Evolutionary conservation across 2,329 filamentous ascomycete species (phyloP).

Genomic region (Nigrospora sphaerica): DNA sequence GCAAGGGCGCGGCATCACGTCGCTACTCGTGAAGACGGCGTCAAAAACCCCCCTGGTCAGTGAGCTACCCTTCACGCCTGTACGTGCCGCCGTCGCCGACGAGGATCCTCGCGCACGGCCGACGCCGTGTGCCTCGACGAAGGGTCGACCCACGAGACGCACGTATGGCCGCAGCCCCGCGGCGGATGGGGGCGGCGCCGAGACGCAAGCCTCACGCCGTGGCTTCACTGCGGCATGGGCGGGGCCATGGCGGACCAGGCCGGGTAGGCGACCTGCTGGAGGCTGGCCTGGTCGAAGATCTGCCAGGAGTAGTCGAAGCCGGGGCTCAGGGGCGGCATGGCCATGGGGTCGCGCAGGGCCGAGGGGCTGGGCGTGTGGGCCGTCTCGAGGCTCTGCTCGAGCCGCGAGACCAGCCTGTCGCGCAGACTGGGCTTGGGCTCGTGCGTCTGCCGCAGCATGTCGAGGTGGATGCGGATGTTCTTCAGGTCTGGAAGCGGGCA

Average conservation of each 20-base stretch:
- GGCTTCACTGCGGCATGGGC: background rate
- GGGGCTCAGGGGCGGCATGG: conserved; percentile 5
- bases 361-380: conserved; percentile 12
- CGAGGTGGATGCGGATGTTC: conserved; percentile 20
- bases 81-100: too few species aligned
- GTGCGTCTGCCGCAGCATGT: conserved; percentile 18
- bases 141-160: too few species aligned
- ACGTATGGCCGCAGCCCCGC: too few species aligned
- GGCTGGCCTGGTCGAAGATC: conserved; percentile 17
- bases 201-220: background rate
- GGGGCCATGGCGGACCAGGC: background rate
- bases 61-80: too few species aligned
- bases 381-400: conserved; percentile 18
- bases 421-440: conserved; percentile 17
- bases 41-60: too few species aligned
- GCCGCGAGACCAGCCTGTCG: conserved; percentile 13
- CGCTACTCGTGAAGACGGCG: too few species aligned
- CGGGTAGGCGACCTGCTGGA: conserved; percentile 9
- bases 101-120: too few species aligned
- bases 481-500: conserved; percentile 12
- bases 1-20: too few species aligned
- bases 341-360: conserved; percentile 6
- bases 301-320: conserved; percentile 16
- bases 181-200: too few species aligned
- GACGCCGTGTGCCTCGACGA: too few species aligned